These are phyloP conservation scores for Talaromyces wortmannii DNA, from an alignment of 495 filamentous ascomycete species.

Conservation along the genomic window DNA sequence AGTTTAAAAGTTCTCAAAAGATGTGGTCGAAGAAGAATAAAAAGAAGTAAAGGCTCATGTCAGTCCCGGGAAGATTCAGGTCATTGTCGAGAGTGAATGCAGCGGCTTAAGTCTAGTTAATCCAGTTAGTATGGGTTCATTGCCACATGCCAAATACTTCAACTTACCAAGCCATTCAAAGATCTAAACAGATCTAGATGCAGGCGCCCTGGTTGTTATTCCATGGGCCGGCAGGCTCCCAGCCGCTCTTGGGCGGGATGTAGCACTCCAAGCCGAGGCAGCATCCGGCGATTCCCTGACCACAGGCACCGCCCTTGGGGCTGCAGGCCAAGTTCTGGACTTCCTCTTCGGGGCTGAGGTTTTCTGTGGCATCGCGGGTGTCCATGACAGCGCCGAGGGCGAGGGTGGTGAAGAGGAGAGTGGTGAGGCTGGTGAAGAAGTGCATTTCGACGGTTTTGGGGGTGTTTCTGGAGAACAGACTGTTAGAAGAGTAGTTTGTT, in stretches of 20 bases:
- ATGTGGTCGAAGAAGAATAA: too few relatives aligned
- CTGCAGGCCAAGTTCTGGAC: neutral
- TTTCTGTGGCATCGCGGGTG: neutral
- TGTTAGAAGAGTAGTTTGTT: neutral
- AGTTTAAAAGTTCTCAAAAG: too few relatives aligned
- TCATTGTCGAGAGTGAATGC: too few relatives aligned
- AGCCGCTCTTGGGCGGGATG: slow-evolving; percentile 1
- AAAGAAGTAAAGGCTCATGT: too few relatives aligned
- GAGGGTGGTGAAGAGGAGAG: slow-evolving; percentile 1
- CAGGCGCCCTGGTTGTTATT: neutral
- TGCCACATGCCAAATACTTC: too few relatives aligned
- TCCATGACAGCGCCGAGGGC: slow-evolving; percentile 4
- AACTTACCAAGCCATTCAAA: too few relatives aligned
- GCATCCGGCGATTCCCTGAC: neutral
- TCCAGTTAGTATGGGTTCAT: too few relatives aligned
- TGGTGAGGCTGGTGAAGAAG: slow-evolving; percentile 3
- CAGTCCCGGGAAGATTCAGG: too few relatives aligned
- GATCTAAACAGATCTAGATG: too few relatives aligned
- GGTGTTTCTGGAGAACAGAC: neutral
- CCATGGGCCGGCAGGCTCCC: neutral
- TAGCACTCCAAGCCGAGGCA: neutral
- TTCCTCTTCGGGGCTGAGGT: too few relatives aligned
- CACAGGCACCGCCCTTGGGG: slow-evolving; percentile 1
- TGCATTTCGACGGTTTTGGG: neutral
- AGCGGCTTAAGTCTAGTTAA: too few relatives aligned